These are phyloP conservation scores for Stemphylium beticola DNA, from an alignment of 2,329 filamentous ascomycete species.

Conservation along the genomic window DNA sequence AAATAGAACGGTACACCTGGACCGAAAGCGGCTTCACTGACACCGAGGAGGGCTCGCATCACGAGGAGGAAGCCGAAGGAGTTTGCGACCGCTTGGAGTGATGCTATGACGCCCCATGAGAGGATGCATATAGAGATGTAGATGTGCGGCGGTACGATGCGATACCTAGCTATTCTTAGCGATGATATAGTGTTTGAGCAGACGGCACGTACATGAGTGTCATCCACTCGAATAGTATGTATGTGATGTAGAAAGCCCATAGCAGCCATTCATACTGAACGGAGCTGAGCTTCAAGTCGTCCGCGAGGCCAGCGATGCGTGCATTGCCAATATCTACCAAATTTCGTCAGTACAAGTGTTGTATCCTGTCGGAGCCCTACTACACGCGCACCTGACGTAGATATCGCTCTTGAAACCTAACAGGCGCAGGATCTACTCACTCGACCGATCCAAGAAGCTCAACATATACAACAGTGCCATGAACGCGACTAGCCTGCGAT, in stretches of 20 bases:
- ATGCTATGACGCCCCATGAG: slow-evolving; percentile 80
- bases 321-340: slow-evolving; percentile 65
- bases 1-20: slow-evolving; percentile 70
- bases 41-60: slow-evolving; percentile 64
- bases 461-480: slow-evolving; percentile 83
- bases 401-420: background rate
- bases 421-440: slow-evolving; percentile 54
- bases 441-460: slow-evolving; percentile 84
- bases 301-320: slow-evolving; percentile 63
- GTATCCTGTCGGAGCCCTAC: background rate
- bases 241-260: slow-evolving; percentile 68
- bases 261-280: slow-evolving; percentile 67
- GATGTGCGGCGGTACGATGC: slow-evolving; percentile 64
- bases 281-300: slow-evolving; percentile 61
- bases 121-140: slow-evolving; percentile 70
- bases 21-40: slow-evolving; percentile 67
- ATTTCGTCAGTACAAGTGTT: slow-evolving; percentile 9
- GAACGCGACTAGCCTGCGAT: slow-evolving; percentile 78
- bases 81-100: slow-evolving; percentile 64
- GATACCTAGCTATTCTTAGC: slow-evolving; percentile 51
- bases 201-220: slow-evolving; percentile 57
- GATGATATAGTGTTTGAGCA: background rate
- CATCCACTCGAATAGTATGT: slow-evolving; percentile 71
- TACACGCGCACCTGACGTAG: slow-evolving; percentile 32
- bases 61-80: slow-evolving; percentile 63